A percentile compares a stretch with the other conserved stretches of the same genome.
These are phyloP conservation scores for Helicostylum pulchrum DNA, from an alignment of 192 early-diverging fungal species.

Conservation along the genomic window DNA sequence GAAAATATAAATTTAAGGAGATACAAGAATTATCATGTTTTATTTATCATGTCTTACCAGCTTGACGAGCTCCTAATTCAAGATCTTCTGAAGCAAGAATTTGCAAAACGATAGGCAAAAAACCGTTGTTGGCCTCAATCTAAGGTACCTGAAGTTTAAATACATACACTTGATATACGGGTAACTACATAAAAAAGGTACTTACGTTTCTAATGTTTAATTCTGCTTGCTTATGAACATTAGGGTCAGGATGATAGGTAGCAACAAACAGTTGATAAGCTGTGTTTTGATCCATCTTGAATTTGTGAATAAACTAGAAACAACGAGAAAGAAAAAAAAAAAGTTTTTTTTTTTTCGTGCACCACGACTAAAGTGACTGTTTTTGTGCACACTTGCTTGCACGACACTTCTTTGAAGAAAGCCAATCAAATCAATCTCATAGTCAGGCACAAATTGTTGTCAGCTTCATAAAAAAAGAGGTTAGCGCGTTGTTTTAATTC, in stretches of 20 bases:
- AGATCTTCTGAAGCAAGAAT: slow-evolving; percentile 54
- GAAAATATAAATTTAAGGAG: slow-evolving; percentile 25
- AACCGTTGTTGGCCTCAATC: slow-evolving; percentile 47
- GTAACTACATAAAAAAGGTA: neutral
- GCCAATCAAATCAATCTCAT: too few relatives aligned
- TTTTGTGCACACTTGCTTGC: too few relatives aligned
- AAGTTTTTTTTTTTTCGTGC: neutral
- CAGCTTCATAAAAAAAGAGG: too few relatives aligned
- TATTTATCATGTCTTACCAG: slow-evolving; percentile 36
- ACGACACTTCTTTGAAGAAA: too few relatives aligned
- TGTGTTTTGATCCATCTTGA: slow-evolving; percentile 54
- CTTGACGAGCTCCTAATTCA: slow-evolving; percentile 53
- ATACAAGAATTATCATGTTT: neutral
- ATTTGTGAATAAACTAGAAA: neutral
- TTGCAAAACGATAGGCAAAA: slow-evolving; percentile 50
- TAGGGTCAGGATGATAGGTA: slow-evolving; percentile 75
- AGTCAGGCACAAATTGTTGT: too few relatives aligned
- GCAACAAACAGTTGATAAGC: slow-evolving; percentile 72
- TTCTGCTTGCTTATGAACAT: slow-evolving; percentile 82
- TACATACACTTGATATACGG: neutral
- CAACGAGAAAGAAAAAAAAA: neutral
- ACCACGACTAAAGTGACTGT: too few relatives aligned
- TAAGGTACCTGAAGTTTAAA: neutral
- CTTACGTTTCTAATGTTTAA: slow-evolving; percentile 69
- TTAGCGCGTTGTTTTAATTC: too few relatives aligned